A percentile compares a stretch with the other conserved stretches of the same genome.
Evolutionary conservation across 257 asterid species (phyloP).

Genomic region (Ilex asprella): DNA sequence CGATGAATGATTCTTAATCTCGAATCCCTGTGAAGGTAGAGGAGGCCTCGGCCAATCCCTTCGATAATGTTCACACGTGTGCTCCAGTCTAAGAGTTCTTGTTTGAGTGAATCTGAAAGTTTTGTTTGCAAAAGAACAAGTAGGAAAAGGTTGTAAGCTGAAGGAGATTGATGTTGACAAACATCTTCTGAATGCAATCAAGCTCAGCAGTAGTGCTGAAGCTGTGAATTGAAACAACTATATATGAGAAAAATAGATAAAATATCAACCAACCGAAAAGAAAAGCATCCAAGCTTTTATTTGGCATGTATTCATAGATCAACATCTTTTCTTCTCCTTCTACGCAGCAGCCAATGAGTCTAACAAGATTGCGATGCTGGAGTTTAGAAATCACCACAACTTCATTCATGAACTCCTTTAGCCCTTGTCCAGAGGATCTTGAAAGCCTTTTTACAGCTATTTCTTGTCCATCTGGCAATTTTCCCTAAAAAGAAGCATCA

Average conservation of each 20-base stretch:
- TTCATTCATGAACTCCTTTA: constrained; percentile 37
- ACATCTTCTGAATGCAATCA: background rate
- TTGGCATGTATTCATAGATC: constrained; percentile 37
- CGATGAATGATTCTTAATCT: constrained; percentile 53
- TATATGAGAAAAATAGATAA: background rate
- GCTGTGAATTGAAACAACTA: background rate
- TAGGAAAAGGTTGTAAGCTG: background rate
- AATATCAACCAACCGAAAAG: constrained; percentile 29
- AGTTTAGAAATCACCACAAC: constrained; percentile 35
- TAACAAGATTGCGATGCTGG: constrained; percentile 40
- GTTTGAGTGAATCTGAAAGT: constrained; percentile 10
- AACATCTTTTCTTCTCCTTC: constrained; percentile 32
- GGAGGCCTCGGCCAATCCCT: constrained; percentile 61
- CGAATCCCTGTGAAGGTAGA: constrained; percentile 65
- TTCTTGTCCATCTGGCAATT: constrained; percentile 27
- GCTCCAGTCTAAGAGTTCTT: constrained; percentile 35
- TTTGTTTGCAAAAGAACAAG: background rate
- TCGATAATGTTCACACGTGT: constrained; percentile 40
- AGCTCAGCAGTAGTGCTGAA: no score
- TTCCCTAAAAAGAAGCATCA: constrained; percentile 20
- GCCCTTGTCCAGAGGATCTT: constrained; percentile 32
- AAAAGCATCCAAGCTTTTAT: constrained; percentile 33
- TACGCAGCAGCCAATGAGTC: constrained; percentile 29
- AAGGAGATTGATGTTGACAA: background rate
- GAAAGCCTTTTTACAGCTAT: constrained; percentile 44